Evolutionary conservation across 441 rosid species (phyloP), one percentile per base, ranked within the genome.

Genomic region (Mallotus repandus): DNA sequence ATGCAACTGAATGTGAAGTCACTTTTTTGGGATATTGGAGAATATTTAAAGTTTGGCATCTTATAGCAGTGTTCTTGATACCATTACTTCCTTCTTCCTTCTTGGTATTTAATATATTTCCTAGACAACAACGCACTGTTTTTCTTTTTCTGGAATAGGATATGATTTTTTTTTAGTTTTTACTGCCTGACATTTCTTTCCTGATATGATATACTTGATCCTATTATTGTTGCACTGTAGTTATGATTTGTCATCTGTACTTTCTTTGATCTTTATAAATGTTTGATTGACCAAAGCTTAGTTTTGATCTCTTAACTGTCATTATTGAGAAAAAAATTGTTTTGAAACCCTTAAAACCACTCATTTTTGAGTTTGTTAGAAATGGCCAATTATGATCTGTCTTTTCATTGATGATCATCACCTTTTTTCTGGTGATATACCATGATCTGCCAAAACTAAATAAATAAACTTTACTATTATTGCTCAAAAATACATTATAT

Each of bases 341-440:
- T 58, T 22, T 74, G 74, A 48, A 78, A 68, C 63, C 68, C 78
- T 38, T 69, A 61, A 67, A 72, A 68, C 73, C 72, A 59, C 25
- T 59, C 5, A 67, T 76, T 73, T 71, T 43, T 78, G 67, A 19
- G 74, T 78, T 75, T 73, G 84, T 68, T 71, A 70, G 75, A n/a
- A n/a, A n/a, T n/a, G n/a, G n/a, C n/a, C n/a, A n/a, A n/a, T n/a
- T n/a, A n/a, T n/a, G n/a, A n/a, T n/a, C n/a, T n/a, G n/a, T n/a
- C n/a, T n/a, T n/a, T n/a, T n/a, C n/a, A n/a, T n/a, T n/a, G n/a
- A n/a, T n/a, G n/a, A n/a, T n/a, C n/a, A n/a, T n/a, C n/a, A n/a
- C n/a, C n/a, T n/a, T n/a, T 72, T n/a, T n/a, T n/a, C n/a, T n/a
- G n/a, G n/a, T n/a, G n/a, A n/a, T n/a, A n/a, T n/a, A n/a, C n/a